These are phyloP conservation scores for Mycena floridula DNA, from an alignment of 768 basidiomycete genomes.

Conservation along the genomic window DNA sequence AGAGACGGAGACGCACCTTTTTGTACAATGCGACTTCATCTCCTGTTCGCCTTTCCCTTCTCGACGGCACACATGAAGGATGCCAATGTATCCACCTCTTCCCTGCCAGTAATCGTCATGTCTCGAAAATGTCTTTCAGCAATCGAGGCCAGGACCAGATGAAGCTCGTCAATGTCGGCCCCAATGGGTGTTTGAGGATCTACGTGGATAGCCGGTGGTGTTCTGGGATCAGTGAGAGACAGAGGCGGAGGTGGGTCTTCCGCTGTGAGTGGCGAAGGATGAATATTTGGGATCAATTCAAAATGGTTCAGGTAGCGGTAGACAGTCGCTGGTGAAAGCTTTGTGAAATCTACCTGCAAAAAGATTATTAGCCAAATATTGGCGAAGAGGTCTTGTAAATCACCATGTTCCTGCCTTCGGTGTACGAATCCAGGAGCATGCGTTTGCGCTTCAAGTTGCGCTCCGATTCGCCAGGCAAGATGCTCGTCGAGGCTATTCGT, in stretches of 20 bases:
- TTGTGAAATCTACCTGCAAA: slow-evolving; percentile 66
- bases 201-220: slow-evolving; percentile 43
- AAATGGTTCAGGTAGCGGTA: slow-evolving; percentile 71
- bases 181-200: slow-evolving; percentile 55
- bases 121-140: slow-evolving; percentile 73
- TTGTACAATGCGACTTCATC: too few relatives aligned
- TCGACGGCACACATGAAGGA: slow-evolving; percentile 76
- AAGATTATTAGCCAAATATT: not conserved
- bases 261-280: slow-evolving; percentile 61
- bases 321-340: slow-evolving; percentile 57
- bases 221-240: slow-evolving; percentile 46
- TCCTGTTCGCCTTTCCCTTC: slow-evolving; percentile 37
- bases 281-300: slow-evolving; percentile 63
- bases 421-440: slow-evolving; percentile 28
- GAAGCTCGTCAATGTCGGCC: slow-evolving; percentile 64
- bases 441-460: slow-evolving; percentile 51
- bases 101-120: slow-evolving; percentile 42
- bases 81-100: slow-evolving; percentile 78
- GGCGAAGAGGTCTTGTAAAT: slow-evolving; percentile 14
- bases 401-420: slow-evolving; percentile 33
- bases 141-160: slow-evolving; percentile 58
- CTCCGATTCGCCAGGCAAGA: slow-evolving; percentile 71
- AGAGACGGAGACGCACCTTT: too few relatives aligned
- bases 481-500: slow-evolving; percentile 59
- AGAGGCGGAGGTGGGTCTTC: slow-evolving; percentile 69